These are phyloP conservation scores for Conoideocrella luteorostrata DNA, from an alignment of 2,329 filamentous ascomycete genomes.

Conservation along the genomic window DNA sequence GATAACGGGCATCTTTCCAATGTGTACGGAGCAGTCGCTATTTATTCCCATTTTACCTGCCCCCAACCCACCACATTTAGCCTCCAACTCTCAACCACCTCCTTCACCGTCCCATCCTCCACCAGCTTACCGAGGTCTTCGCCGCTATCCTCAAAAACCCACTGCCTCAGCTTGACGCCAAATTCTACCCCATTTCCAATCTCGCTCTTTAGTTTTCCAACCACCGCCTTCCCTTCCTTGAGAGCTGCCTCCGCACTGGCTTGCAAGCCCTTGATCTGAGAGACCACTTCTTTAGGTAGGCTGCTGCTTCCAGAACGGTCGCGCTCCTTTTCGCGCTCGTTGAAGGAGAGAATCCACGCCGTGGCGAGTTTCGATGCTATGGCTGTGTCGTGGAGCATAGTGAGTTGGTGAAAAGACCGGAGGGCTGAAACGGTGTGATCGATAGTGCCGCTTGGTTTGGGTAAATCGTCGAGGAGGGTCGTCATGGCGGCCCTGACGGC, in stretches of 20 bases:
- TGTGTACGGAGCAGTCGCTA: too few relatives aligned
- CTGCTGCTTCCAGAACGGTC: constrained; percentile 32
- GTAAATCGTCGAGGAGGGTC: constrained; percentile 16
- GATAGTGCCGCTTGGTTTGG: constrained; percentile 9
- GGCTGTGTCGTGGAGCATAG: constrained; percentile 32
- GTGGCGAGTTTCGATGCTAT: constrained; percentile 24
- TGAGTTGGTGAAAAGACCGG: constrained; percentile 28
- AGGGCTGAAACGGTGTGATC: constrained; percentile 18
- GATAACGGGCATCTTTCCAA: too few relatives aligned
- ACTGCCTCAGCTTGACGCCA: constrained; percentile 18
- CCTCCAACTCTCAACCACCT: constrained; percentile 28
- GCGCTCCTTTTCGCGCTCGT: constrained; percentile 32
- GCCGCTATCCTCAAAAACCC: constrained; percentile 21
- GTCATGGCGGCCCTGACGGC: constrained; percentile 21
- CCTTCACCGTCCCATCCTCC: constrained; percentile 17
- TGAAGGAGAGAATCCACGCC: constrained; percentile 28
- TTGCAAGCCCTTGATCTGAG: constrained; percentile 28
- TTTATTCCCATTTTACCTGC: constrained; percentile 26
- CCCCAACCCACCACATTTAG: constrained; percentile 28
- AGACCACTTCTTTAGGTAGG: constrained; percentile 30
- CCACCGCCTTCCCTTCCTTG: constrained; percentile 25
- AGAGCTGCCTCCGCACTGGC: constrained; percentile 22
- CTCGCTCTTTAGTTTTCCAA: constrained; percentile 24
- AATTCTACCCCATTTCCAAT: constrained; percentile 18
- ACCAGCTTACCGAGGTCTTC: constrained; percentile 18